Conservation (phyloP, 306 rosid genomes). For the Cicer bijugum region DNA sequence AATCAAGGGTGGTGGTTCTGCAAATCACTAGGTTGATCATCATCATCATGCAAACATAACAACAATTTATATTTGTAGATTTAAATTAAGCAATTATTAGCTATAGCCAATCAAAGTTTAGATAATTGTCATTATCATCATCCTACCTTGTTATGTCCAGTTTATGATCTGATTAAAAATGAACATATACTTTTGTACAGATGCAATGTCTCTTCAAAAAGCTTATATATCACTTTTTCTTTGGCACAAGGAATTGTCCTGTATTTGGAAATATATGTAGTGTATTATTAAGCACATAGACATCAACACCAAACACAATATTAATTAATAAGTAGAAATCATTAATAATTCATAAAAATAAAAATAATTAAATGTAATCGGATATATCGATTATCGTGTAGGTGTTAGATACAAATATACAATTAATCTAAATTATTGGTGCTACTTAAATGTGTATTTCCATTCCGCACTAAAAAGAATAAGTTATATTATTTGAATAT, state of each 20-base stretch:
- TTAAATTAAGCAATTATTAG: slow-evolving; percentile 37
- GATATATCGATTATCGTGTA: no score
- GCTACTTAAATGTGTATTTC: no score
- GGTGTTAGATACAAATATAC: no score
- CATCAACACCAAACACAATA: no score
- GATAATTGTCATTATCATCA: slow-evolving; percentile 17
- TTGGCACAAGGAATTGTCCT: background rate
- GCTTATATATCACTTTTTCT: background rate
- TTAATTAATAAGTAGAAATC: no score
- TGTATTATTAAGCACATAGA: no score
- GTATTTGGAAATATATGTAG: background rate
- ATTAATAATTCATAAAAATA: no score
- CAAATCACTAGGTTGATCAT: slow-evolving; percentile 45
- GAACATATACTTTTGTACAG: slow-evolving; percentile 7
- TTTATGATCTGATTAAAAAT: slow-evolving; percentile 24
- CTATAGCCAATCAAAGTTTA: slow-evolving; percentile 19
- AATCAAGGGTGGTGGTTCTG: slow-evolving; percentile 67
- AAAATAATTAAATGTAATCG: no score
- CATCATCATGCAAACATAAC: slow-evolving; percentile 12
- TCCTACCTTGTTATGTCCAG: slow-evolving; percentile 18
- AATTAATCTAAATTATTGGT: no score
- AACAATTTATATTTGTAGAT: slow-evolving; percentile 9
- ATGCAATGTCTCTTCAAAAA: background rate
- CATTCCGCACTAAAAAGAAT: no score
- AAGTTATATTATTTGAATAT: no score